Evolutionary conservation across 768 basidiomycete genomes (phyloP).

Genomic region (Suillus subluteus): DNA sequence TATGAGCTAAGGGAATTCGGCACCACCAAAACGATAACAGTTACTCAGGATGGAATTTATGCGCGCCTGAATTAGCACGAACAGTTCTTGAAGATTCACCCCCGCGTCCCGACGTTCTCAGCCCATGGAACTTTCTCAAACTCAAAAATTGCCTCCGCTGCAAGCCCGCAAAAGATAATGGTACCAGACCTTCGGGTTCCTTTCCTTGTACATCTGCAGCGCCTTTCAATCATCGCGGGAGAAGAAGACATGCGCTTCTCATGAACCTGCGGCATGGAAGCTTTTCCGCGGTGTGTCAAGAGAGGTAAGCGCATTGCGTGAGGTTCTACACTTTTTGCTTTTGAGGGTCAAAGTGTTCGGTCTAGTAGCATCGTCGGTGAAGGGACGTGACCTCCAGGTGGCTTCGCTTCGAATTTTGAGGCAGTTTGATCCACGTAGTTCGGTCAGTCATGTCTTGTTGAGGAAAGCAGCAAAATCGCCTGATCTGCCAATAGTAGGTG

Average conservation of each 20-base stretch:
- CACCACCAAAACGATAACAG: not conserved
- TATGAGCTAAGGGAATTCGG: not conserved
- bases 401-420: not conserved
- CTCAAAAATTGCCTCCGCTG: not conserved
- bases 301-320: not conserved
- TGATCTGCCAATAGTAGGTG: not conserved
- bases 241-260: slow-evolving; percentile 2
- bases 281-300: not conserved
- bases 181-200: not conserved
- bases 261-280: not conserved
- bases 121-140: not conserved
- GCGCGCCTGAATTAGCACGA: not conserved
- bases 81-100: not conserved
- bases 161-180: slow-evolving; percentile 3
- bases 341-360: not conserved
- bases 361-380: not conserved
- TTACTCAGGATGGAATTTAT: slow-evolving; percentile 1
- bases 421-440: not conserved
- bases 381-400: not conserved
- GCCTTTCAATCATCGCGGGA: slow-evolving; percentile 9
- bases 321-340: not conserved
- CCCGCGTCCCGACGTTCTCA: not conserved
- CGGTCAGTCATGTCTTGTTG: not conserved
- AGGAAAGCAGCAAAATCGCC: not conserved
- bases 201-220: not conserved